Percentiles rank a stretch among this genome's conserved stretches.
Conservation (phyloP, 2,329 filamentous ascomycete species). For the Nothopassalora personata region DNA sequence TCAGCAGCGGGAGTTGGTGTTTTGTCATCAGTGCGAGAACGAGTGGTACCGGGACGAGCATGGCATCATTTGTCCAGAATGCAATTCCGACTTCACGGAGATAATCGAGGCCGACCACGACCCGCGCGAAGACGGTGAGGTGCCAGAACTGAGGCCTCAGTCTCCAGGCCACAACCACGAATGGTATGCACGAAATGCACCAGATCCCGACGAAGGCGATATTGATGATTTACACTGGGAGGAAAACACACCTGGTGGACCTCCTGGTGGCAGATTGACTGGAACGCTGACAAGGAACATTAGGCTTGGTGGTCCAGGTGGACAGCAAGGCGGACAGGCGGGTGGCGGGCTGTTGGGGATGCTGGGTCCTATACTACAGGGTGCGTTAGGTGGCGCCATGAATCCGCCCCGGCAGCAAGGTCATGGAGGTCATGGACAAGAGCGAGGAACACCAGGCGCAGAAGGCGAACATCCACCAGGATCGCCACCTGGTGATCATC, state of each 20-base stretch:
- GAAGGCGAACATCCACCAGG: slow-evolving; percentile 9
- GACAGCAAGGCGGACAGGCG: slow-evolving; percentile 20
- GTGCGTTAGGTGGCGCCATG: slow-evolving; percentile 15
- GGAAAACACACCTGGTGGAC: slow-evolving; percentile 25
- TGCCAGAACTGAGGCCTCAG: slow-evolving; percentile 15
- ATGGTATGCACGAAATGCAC: slow-evolving; percentile 36
- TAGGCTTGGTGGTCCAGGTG: slow-evolving; percentile 14
- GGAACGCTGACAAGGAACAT: slow-evolving; percentile 40
- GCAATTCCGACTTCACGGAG: slow-evolving; percentile 73
- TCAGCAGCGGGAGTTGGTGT: slow-evolving; percentile 63
- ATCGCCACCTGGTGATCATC: slow-evolving; percentile 11
- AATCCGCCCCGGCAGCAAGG: slow-evolving; percentile 14
- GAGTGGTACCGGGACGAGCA: slow-evolving; percentile 75
- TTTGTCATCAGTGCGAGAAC: slow-evolving; percentile 73
- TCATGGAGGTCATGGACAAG: slow-evolving; percentile 14
- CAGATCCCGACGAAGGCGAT: slow-evolving; percentile 46
- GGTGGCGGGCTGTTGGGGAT: slow-evolving; percentile 39
- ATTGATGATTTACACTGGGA: slow-evolving; percentile 32
- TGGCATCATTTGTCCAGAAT: slow-evolving; percentile 69
- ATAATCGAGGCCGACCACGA: slow-evolving; percentile 61
- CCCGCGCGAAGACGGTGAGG: slow-evolving; percentile 46
- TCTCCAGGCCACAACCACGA: slow-evolving; percentile 22
- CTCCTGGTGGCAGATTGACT: slow-evolving; percentile 26
- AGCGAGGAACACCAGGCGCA: slow-evolving; percentile 4
- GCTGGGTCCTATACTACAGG: slow-evolving; percentile 20